Conservation (phyloP, 2,329 filamentous ascomycete species). For the Penicillium sclerotiorum region DNA sequence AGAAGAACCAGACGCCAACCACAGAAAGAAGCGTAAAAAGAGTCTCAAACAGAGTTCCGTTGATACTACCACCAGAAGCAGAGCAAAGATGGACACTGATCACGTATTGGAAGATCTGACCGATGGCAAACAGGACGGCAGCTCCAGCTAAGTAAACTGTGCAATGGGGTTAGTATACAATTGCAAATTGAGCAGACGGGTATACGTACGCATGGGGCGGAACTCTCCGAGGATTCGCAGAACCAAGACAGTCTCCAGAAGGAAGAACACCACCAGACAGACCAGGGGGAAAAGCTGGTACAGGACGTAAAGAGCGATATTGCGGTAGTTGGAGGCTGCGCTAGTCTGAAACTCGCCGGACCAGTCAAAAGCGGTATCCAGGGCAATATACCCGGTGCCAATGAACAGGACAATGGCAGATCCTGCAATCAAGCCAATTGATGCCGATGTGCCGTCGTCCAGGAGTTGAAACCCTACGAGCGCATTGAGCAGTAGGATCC, state of each 20-base stretch:
- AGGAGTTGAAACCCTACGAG: conserved; percentile 90
- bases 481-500: conserved; percentile 90
- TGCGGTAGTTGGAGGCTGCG: conserved; percentile 60
- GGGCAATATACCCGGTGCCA: conserved; percentile 91
- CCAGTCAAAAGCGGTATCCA: conserved; percentile 88
- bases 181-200: neutral
- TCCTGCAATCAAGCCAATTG: conserved; percentile 70
- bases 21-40: conserved; percentile 88
- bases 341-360: conserved; percentile 75
- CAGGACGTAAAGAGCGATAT: conserved; percentile 87
- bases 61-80: conserved; percentile 80
- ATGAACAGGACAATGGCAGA: conserved; percentile 77
- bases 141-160: conserved; percentile 74
- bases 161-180: conserved; percentile 11
- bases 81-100: conserved; percentile 89
- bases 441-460: conserved; percentile 88
- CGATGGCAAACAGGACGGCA: conserved; percentile 80
- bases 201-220: conserved; percentile 75
- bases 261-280: conserved; percentile 84
- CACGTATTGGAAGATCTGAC: conserved; percentile 95
- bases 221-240: conserved; percentile 82
- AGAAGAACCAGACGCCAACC: conserved; percentile 86
- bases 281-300: conserved; percentile 89
- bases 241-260: conserved; percentile 82
- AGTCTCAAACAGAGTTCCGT: conserved; percentile 90